Base-by-base conservation (phyloP, 2,329 filamentous ascomycete genomes). In the Epichloe sp. region DNA sequence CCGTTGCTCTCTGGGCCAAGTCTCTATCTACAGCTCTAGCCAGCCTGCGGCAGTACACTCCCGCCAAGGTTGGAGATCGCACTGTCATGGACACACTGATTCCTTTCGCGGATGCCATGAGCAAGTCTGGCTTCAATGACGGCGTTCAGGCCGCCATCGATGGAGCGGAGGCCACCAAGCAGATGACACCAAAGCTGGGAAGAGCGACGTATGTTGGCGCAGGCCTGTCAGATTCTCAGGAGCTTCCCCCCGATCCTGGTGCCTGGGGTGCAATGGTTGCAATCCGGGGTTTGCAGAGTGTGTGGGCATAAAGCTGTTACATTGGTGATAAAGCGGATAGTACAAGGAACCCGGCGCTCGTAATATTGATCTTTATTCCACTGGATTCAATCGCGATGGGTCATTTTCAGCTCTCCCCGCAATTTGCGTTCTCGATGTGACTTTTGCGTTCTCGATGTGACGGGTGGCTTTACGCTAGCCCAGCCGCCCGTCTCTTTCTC, bases 181-280 rank as follows among this genome's bases (percentile, higher is more conserved):
- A 70, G 26, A 78, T 86, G 74, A 77, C 73, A 64, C 80, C 83
- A 7, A 79, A 71, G 57, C 68, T 87, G 31, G 83, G 83, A 2
- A 70, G 83, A 48, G 83, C 83, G 11, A 83, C 83, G 0, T 87
- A 87, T 58, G 78, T 86, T 3, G 81, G 77, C 5, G 74, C 72
- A 1, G 75, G 74, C 43, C 26, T 31, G 26, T 70, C 70, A 3
- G 76, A 76, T 53, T 72, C 70, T 50, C 66, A 65, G 49, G 73
- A 72, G 44, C 55, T 76, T 50, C 80, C 84, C 84, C 4, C 83
- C 3, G 83, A 87, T 62, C 83, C 83, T 0, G 83, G 83, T 34
- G 83, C 83, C 4, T 81, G 82, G 71, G 83, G 82, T n/a, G 74
- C 83, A 23, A 80, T 80, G 74, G 74, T 78, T 15, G 75, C 68